Base-by-base conservation (phyloP, 805 yeast genomes). In the Candida arabinofermentans region DNA sequence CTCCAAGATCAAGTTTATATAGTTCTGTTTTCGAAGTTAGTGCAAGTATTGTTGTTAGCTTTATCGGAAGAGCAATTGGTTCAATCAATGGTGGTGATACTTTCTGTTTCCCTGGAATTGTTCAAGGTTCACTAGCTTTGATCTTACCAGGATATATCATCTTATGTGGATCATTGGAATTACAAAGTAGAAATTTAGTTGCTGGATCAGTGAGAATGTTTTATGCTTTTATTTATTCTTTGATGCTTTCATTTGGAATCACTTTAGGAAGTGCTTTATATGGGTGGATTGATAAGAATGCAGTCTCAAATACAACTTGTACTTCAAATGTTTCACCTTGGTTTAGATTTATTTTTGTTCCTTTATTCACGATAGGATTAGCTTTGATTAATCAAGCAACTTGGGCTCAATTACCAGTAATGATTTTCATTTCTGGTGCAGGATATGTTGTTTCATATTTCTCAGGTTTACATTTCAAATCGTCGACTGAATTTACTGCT, bases 191-290 rank as follows among this genome's bases (percentile, higher is more conserved):
- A 57, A 91, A 87, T 53, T 59, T 91, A 36, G 96, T 91, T 21
- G 95, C 97, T 0, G 98, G 98, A 0, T 74, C 96, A 1, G 97
- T 91, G 39, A 71, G 98, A 60, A 91, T 91, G 97, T 90, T 91
- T 59, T 91, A 91, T 62, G 97, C 98, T 8, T 83, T 90, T 52
- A 88, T 91, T 36, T 91, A 91, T 59, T 89, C 97, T 3, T 64
- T 90, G 49, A 88, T 90, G 65, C 70, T 90, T 39, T 93, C 96
- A 8, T 91, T 91, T 65, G 98, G 98, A 34, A 86, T 91, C 49
- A 89, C 97, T 0, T 66, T 91, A 42, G 98, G 98, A 1, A 86
- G 96, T 5, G 95, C 95, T 0, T 67, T 91, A 31, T 91, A 86
- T 58, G 98, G 98, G 4, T 91, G 97, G 97, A 85, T 88, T 41